phyloP scores from a whole-genome alignment of 257 asterid species.

The Galeopsis tetrahit region DNA sequence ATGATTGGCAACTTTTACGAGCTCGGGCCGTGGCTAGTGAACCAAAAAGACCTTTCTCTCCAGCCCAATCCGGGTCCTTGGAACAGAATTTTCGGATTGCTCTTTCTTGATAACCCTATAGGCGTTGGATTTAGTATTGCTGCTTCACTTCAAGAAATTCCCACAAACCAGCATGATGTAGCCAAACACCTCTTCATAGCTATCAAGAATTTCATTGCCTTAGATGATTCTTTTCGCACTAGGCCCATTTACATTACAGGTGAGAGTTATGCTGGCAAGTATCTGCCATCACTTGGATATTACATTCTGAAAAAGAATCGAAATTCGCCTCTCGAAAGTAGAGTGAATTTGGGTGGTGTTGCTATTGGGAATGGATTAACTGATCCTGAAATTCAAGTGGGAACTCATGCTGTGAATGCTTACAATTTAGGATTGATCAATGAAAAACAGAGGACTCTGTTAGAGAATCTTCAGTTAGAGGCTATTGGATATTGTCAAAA shows the following conservation, averaged over 20 bases:
- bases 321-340: constrained; percentile 29
- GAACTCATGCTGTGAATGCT: constrained; percentile 65
- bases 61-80: constrained; percentile 62
- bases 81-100: constrained; percentile 70
- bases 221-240: constrained; percentile 47
- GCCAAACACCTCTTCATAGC: constrained; percentile 69
- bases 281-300: constrained; percentile 74
- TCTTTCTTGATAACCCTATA: constrained; percentile 84
- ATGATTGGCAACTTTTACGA: constrained; percentile 77
- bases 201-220: constrained; percentile 48
- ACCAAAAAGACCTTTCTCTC: constrained; percentile 38
- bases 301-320: constrained; percentile 52
- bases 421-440: constrained; percentile 68
- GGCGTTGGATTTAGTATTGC: constrained; percentile 81
- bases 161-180: constrained; percentile 62
- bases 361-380: constrained; percentile 86
- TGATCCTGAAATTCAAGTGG: constrained; percentile 73
- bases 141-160: constrained; percentile 61
- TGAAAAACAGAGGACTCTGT: constrained; percentile 52
- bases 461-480: constrained; percentile 66
- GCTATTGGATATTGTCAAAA: constrained; percentile 42
- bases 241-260: constrained; percentile 76
- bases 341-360: constrained; percentile 70
- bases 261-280: constrained; percentile 86
- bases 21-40: constrained; percentile 76